phyloP scores from a whole-genome alignment of 768 basidiomycete species.

The Ramaria sp. region DNA sequence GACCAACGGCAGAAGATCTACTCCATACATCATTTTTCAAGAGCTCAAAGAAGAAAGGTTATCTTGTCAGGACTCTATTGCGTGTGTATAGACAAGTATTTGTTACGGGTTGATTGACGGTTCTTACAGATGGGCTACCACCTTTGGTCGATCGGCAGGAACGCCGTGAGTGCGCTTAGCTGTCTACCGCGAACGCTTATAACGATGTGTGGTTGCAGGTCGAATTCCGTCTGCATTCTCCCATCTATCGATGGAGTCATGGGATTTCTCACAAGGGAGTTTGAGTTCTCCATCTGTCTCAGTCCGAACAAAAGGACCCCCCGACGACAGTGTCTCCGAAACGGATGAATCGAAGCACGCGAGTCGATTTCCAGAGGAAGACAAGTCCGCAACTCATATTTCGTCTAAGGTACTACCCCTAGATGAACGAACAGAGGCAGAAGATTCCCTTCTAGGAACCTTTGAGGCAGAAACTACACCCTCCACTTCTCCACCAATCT shows the following conservation, averaged over 20 bases:
- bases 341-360: background rate
- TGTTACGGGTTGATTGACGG: background rate
- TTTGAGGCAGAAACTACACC: background rate
- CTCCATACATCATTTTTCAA: constrained; percentile 73
- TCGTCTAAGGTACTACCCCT: background rate
- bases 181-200: background rate
- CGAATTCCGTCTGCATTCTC: constrained; percentile 25
- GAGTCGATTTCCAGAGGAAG: background rate
- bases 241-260: constrained; percentile 57
- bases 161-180: constrained; percentile 26
- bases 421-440: background rate
- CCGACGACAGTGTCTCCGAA: background rate
- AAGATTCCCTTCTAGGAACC: background rate
- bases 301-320: background rate
- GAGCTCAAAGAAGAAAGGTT: constrained; percentile 63
- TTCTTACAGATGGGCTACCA: constrained; percentile 47
- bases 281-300: background rate
- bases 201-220: constrained; percentile 11
- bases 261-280: constrained; percentile 51
- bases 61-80: constrained; percentile 68
- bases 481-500: background rate
- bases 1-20: constrained; percentile 71
- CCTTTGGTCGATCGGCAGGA: constrained; percentile 68
- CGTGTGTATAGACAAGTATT: constrained; percentile 27
- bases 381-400: background rate